Conservation (phyloP, 2,329 filamentous ascomycete species). For the Fusarium nanum region DNA sequence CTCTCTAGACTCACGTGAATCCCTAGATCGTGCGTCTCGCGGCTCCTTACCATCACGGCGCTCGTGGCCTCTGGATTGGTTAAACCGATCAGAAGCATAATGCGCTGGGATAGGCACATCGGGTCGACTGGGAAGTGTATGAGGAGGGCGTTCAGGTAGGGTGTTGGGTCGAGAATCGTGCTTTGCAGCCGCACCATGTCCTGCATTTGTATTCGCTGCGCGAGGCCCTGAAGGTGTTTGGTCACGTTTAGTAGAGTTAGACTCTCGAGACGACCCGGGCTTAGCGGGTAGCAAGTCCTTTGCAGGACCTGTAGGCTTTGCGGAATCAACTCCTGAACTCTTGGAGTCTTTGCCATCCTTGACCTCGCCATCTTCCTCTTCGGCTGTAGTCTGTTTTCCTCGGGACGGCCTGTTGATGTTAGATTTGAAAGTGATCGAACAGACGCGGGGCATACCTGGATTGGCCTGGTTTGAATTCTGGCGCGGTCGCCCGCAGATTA, state of each 20-base stretch:
- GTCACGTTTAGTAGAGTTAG: constrained; percentile 45
- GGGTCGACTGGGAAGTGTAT: constrained; percentile 66
- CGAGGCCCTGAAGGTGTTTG: constrained; percentile 37
- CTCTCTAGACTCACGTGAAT: constrained; percentile 49
- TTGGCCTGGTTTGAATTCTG: constrained; percentile 71
- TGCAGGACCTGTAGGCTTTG: constrained; percentile 24
- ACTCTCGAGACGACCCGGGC: constrained; percentile 47
- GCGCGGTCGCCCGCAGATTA: constrained; percentile 67
- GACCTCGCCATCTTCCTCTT: constrained; percentile 80
- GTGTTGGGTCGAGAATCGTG: constrained; percentile 50
- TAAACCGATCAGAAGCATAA: constrained; percentile 60
- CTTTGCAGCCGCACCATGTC: constrained; percentile 32
- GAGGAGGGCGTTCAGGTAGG: constrained; percentile 53
- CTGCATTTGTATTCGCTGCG: constrained; percentile 45
- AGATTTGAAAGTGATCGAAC: not conserved
- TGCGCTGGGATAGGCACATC: constrained; percentile 66
- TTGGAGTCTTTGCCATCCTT: constrained; percentile 64
- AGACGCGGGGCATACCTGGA: constrained; percentile 50
- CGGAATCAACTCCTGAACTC: constrained; percentile 27
- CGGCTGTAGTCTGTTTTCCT: constrained; percentile 50
- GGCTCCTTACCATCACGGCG: constrained; percentile 54
- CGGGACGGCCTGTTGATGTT: constrained; percentile 24
- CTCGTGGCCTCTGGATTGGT: constrained; percentile 56
- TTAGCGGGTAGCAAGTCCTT: constrained; percentile 53
- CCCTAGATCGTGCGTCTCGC: constrained; percentile 51